Evolutionary conservation across 306 rosid genomes (phyloP), one percentile per base, ranked within the genome.

Genomic region (Cyclanthera cordifolia): DNA sequence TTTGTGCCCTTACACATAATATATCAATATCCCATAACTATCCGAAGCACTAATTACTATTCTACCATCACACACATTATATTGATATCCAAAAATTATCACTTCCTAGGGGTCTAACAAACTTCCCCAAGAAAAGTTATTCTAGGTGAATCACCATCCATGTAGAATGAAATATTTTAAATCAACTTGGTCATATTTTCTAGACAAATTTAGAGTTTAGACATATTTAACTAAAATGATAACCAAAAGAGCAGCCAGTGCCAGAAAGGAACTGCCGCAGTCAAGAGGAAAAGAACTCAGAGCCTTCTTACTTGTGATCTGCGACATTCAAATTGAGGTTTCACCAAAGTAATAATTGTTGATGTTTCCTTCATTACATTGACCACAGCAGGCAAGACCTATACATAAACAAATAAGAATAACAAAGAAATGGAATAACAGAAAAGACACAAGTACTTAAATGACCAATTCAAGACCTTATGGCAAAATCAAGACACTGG

Each of bases 341-440:
- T 93, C 68, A 93, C 90, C 81, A 93, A 76, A 49, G 96, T 83
- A 60, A 93, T 84, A 73, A 93, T 80, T 7, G 83, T 75, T n/a
- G 95, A 88, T 59, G 80, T 87, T 79, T 86, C 91, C 79, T 87
- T 86, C 94, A 90, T 93, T 60, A 82, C 85, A 74, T 83, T 83
- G 75, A 93, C 70, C 61, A 90, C 90, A 52, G 95, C 95, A 30
- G 98, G 99, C 96, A 93, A 86, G 79, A 93, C 99, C 99, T 93
- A 71, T 49, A 77, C 72, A 41, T 41, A 67, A n/a, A 71, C 74
- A 73, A 32, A 74, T 71, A 17, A 70, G 11, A 53, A 11, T 3
- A 9, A 50, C 24, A 49, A 69, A 59, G 7, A 59, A 3, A n/a
- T 17, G 28, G 50, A 61, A 60, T 60, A 8, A 63, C 50, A 63